Percentiles rank a stretch among this genome's conserved stretches.
Conservation (phyloP, 805 yeast genomes). For the Barnettozyma siamensis region DNA sequence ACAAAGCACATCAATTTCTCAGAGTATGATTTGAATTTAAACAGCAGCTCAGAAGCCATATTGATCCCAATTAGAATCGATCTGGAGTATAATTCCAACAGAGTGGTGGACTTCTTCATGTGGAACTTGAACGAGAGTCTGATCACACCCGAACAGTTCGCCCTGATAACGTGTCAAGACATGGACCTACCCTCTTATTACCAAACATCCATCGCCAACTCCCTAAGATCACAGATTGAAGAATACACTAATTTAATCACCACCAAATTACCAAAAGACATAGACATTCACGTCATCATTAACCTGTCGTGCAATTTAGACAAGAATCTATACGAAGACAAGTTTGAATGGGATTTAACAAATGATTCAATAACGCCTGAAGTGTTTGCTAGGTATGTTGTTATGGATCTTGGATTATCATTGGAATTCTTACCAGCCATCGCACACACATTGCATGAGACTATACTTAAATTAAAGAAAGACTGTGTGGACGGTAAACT, state of each 20-base stretch:
- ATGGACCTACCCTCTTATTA: conserved; percentile 68
- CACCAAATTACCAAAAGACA: conserved; percentile 61
- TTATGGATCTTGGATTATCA: conserved; percentile 74
- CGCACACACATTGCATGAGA: conserved; percentile 80
- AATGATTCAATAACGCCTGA: conserved; percentile 55
- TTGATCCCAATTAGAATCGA: conserved; percentile 85
- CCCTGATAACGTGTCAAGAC: conserved; percentile 73
- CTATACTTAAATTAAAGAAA: conserved; percentile 65
- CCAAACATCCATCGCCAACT: conserved; percentile 57
- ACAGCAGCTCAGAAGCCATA: conserved; percentile 49
- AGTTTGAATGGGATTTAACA: conserved; percentile 87
- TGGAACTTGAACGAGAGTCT: conserved; percentile 87
- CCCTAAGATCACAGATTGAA: conserved; percentile 76
- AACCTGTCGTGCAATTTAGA: conserved; percentile 79
- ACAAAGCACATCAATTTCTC: conserved; percentile 24
- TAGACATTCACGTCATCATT: conserved; percentile 67
- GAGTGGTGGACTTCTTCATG: conserved; percentile 78
- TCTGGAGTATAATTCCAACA: conserved; percentile 79
- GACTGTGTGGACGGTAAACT: conserved; percentile 72
- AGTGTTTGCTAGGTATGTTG: conserved; percentile 74
- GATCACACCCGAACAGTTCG: conserved; percentile 85
- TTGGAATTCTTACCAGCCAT: conserved; percentile 89
- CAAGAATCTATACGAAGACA: conserved; percentile 81
- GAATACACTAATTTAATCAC: conserved; percentile 61
- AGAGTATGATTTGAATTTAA: conserved; percentile 20